Evolutionary conservation across 2,329 filamentous ascomycete genomes (phyloP).

Genomic region (Calonectria pteridis): DNA sequence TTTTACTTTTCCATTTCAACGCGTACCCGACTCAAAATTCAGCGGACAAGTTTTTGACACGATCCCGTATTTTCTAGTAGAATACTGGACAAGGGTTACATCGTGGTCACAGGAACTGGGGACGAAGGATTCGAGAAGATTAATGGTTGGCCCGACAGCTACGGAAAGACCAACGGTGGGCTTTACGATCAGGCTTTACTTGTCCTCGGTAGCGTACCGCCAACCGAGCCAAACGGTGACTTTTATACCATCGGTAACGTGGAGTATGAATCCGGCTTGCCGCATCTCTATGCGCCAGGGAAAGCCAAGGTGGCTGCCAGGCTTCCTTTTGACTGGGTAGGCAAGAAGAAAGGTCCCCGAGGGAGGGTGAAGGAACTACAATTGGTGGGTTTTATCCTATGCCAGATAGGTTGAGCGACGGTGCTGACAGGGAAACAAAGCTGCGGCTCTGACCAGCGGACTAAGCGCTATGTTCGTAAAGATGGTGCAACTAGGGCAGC

Average conservation of each 20-base stretch:
- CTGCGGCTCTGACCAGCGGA: not conserved
- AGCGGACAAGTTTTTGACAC: too few relatives aligned
- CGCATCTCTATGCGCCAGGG: not conserved
- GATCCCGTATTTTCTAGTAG: too few relatives aligned
- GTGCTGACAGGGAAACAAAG: not conserved
- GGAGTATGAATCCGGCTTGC: not conserved
- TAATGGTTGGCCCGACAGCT: not conserved
- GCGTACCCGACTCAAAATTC: too few relatives aligned
- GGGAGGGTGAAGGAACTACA: not conserved
- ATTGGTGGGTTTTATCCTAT: not conserved
- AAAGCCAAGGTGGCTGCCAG: not conserved
- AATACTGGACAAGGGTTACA: not conserved
- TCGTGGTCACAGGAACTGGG: not conserved
- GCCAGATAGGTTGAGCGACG: rapidly evolving
- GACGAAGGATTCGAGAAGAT: not conserved
- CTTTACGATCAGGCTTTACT: not conserved
- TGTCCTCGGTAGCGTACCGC: not conserved
- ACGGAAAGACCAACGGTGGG: not conserved
- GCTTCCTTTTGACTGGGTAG: not conserved
- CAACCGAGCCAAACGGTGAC: not conserved
- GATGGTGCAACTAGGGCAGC: not conserved
- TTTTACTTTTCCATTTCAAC: too few relatives aligned
- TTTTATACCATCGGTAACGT: too few relatives aligned
- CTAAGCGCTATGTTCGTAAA: not conserved
- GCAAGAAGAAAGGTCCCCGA: not conserved